Percentiles rank a stretch among this genome's conserved stretches.
phyloP scores from a whole-genome alignment of 1,284 basidiomycete genomes.

The Ceratobasidium sp. region DNA sequence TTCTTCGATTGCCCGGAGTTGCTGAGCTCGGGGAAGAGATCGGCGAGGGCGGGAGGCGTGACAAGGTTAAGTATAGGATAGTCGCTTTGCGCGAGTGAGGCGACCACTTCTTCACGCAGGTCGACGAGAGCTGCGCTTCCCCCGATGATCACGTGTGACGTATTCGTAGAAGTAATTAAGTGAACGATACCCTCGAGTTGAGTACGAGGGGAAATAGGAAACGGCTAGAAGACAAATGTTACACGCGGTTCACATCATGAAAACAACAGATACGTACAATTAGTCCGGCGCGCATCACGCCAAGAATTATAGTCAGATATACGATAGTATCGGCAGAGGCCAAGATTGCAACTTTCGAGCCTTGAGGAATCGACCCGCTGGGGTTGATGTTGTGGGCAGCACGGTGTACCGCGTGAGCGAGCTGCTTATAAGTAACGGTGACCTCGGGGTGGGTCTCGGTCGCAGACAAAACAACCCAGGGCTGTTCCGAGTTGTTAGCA shows the following conservation, averaged over 20 bases:
- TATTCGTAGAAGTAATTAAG: neutral
- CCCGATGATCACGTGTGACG: neutral
- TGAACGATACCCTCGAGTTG: neutral
- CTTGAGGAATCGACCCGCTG: neutral
- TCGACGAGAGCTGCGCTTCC: neutral
- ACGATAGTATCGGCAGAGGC: neutral
- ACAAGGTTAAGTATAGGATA: neutral
- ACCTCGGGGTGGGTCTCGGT: neutral
- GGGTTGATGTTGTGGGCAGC: neutral
- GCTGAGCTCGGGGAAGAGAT: neutral
- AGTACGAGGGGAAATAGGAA: neutral
- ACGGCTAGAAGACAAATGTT: neutral
- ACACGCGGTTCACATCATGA: too few relatives aligned
- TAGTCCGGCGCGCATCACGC: conserved; percentile 1
- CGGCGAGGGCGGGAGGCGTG: neutral
- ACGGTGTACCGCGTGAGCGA: conserved; percentile 4
- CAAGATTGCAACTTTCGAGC: neutral
- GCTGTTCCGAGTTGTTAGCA: neutral
- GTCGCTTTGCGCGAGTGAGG: neutral
- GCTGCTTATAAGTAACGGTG: neutral
- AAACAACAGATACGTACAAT: neutral
- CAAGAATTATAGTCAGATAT: neutral
- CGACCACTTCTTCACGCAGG: neutral
- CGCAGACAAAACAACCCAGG: neutral
- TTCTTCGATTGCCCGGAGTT: neutral